These are phyloP conservation scores for Pisolithus marmoratus DNA, from an alignment of 768 basidiomycete genomes.

Conservation along the genomic window DNA sequence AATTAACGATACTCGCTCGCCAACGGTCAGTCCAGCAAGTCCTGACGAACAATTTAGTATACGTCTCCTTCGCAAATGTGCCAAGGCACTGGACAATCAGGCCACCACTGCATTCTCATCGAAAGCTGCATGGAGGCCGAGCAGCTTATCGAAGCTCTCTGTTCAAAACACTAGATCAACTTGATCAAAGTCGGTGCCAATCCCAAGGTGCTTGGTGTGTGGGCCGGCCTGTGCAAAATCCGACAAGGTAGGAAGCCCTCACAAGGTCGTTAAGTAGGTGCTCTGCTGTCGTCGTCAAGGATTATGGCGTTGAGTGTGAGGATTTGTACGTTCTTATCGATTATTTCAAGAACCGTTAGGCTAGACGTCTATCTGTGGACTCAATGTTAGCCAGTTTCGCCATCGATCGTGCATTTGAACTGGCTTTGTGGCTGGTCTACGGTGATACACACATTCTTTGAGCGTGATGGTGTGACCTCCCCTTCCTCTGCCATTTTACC, in stretches of 20 bases:
- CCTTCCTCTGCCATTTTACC: background rate
- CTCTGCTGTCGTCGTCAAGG: constrained; percentile 95
- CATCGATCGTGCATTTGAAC: too few relatives aligned
- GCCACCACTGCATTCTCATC: constrained; percentile 96
- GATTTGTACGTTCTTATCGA: constrained; percentile 90
- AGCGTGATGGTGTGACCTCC: too few relatives aligned
- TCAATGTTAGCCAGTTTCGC: too few relatives aligned
- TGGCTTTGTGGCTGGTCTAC: too few relatives aligned
- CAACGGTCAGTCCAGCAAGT: constrained; percentile 66
- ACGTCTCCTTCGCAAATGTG: constrained; percentile 96
- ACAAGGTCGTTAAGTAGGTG: constrained; percentile 93
- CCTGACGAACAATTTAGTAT: constrained; percentile 96
- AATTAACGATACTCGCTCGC: background rate
- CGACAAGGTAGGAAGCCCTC: constrained; percentile 96
- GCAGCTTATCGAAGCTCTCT: constrained; percentile 99
- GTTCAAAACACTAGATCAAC: constrained; percentile 99
- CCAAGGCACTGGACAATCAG: constrained; percentile 98
- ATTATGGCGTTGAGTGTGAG: constrained; percentile 93
- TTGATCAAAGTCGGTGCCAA: constrained; percentile 99
- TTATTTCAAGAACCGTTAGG: constrained; percentile 94
- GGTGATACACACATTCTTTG: too few relatives aligned
- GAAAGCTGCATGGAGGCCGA: constrained; percentile 99
- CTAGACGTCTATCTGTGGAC: constrained; percentile 7
- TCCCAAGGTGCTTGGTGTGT: constrained; percentile 95
- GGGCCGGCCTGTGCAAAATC: constrained; percentile 99